Base-by-base conservation (phyloP, 1,139 yeast species). In the Chernovozyma aurita region DNA sequence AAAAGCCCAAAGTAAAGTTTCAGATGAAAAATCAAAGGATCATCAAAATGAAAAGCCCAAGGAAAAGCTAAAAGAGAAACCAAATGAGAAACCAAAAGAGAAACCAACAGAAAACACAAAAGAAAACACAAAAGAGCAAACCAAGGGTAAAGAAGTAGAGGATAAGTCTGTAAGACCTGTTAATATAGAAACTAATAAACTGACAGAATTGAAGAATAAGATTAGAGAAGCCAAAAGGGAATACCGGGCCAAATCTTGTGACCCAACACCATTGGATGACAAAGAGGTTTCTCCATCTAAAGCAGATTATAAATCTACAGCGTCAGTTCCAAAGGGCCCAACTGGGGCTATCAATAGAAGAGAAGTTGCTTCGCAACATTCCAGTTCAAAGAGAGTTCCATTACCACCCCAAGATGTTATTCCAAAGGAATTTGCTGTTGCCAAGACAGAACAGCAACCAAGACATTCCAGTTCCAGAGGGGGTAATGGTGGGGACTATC, bases 171-270 rank as follows among this genome's bases (percentile, higher is more conserved):
- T 9, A 5, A 24, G 12, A 13, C n/a, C n/a, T 8, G 5, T 22
- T n/a, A 31, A 26, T 7, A 21, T 15, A 6, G 35, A 20, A 16
- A 18, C 26, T 22, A 28, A 18, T 18, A 17, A 16, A 25, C 17
- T 33, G 26, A 14, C 31, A 16, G 35, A 33, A 17, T 21, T 30
- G 31, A 30, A 44, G 41, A 34, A 21, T 38, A 49, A 50, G 31
- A 42, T 57, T 14, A 35, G 41, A 29, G 57, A 55, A 34, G 62
- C 61, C 4, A 57, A 57, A 39, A 45, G 42, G 18, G 62, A 58
- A 25, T 50, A 46, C 14, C 41, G 36, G 20, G 39, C 33, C 29
- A 41, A 38, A 33, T 20, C 33, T 24, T 12, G 30, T 13, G 37
- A 20, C 17, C 21, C 11, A 13, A 29, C 28, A 13, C 30, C 29